Conservation (phyloP, 1,139 yeast species). For the Suhomyces taliae region DNA sequence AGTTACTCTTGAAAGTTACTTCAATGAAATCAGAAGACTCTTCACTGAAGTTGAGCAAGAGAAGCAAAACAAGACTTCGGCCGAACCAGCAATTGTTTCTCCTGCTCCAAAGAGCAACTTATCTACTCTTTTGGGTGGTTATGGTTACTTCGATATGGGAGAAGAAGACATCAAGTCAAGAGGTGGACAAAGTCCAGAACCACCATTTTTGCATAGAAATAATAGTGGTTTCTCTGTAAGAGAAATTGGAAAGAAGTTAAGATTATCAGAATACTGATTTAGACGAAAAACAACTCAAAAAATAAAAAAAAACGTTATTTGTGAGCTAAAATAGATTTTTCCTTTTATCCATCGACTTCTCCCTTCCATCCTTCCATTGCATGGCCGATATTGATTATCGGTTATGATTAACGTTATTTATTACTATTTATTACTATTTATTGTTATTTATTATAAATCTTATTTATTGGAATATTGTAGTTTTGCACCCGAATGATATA, state of each 20-base stretch:
- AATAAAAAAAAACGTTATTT: neutral
- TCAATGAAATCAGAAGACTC: conserved; percentile 61
- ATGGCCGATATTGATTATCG: neutral
- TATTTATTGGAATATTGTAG: neutral
- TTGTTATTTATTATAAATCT: conserved; percentile 1
- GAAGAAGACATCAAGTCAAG: conserved; percentile 69
- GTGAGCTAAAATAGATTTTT: neutral
- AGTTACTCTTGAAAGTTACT: conserved; percentile 68
- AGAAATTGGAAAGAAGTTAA: conserved; percentile 70
- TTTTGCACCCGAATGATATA: too few relatives aligned
- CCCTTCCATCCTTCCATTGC: neutral
- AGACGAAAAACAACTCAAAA: neutral
- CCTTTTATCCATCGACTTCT: too few relatives aligned
- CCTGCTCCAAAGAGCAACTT: conserved; percentile 14
- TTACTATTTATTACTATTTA: conserved; percentile 3
- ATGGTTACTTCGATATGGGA: conserved; percentile 75
- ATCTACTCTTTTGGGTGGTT: conserved; percentile 70
- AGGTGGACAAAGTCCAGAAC: conserved; percentile 72
- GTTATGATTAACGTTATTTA: neutral
- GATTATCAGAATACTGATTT: conserved; percentile 65
- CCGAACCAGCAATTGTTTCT: neutral
- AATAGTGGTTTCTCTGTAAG: conserved; percentile 51
- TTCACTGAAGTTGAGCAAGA: conserved; percentile 42
- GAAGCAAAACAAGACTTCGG: conserved; percentile 7
- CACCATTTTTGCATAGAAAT: conserved; percentile 49